These are phyloP conservation scores for Arthrobotrys entomopaga DNA, from an alignment of 2,329 filamentous ascomycete species.

Conservation along the genomic window DNA sequence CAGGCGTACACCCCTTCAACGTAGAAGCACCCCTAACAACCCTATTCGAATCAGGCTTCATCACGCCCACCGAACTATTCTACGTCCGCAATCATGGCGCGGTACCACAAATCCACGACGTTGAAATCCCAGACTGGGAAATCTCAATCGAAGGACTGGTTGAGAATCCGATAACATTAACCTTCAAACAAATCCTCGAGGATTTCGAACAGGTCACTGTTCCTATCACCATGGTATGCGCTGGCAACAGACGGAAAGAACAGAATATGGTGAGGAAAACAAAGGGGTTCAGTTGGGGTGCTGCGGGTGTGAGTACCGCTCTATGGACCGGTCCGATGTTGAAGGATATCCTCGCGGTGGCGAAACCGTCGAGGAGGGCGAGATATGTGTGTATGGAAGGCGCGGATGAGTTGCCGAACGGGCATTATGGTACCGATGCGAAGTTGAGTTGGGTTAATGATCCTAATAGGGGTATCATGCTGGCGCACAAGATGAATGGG, in stretches of 20 bases:
- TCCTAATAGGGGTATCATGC: conserved; percentile 81
- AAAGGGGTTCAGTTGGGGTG: conserved; percentile 93
- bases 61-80: conserved; percentile 87
- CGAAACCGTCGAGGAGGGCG: conserved; percentile 73
- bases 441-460: conserved; percentile 91
- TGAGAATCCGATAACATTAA: conserved; percentile 77
- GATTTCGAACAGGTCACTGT: conserved; percentile 84
- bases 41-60: conserved; percentile 77
- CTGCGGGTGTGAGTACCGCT: conserved; percentile 85
- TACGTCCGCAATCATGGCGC: conserved; percentile 91
- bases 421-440: conserved; percentile 63
- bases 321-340: conserved; percentile 86
- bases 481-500: conserved; percentile 92
- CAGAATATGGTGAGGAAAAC: conserved; percentile 90
- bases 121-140: conserved; percentile 80
- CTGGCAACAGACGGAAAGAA: conserved; percentile 90
- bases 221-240: conserved; percentile 88
- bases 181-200: conserved; percentile 75
- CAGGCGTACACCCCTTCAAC: conserved; percentile 90
- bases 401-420: conserved; percentile 75
- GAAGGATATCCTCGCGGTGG: conserved; percentile 74
- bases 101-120: conserved; percentile 79
- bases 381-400: conserved; percentile 91
- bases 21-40: conserved; percentile 83
- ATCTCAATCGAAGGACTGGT: conserved; percentile 88